A percentile compares a stretch with the other conserved stretches of the same genome.
phyloP scores from a whole-genome alignment of 2,329 filamentous ascomycete genomes.

The Monosporascus sp. region DNA sequence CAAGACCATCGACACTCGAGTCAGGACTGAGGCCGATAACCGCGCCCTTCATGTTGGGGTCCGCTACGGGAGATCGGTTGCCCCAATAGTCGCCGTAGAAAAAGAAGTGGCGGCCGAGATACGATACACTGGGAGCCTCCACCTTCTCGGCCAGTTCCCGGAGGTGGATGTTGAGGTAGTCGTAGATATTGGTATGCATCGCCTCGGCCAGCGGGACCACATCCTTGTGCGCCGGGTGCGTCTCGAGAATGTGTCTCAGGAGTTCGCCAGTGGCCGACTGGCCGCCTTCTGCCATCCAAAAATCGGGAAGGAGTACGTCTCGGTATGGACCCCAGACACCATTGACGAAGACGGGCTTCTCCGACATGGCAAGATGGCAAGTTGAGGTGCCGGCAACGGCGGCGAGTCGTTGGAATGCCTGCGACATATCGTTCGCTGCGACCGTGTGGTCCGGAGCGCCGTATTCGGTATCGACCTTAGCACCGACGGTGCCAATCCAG shows the following conservation, averaged over 20 bases:
- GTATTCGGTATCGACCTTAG: conserved; percentile 73
- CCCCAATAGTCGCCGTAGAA: conserved; percentile 98
- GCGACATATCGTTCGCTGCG: conserved; percentile 78
- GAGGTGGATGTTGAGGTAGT: conserved; percentile 87
- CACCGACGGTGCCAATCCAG: conserved; percentile 98
- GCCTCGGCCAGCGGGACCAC: conserved; percentile 73
- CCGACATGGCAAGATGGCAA: conserved; percentile 94
- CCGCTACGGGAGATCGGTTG: conserved; percentile 89
- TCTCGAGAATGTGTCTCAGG: conserved; percentile 89
- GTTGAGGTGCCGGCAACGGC: conserved; percentile 96
- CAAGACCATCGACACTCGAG: conserved; percentile 79
- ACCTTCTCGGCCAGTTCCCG: conserved; percentile 65
- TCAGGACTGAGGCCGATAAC: conserved; percentile 84
- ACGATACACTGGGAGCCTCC: conserved; percentile 71
- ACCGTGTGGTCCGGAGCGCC: conserved; percentile 62
- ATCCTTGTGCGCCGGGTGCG: conserved; percentile 83
- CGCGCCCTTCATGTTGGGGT: conserved; percentile 86
- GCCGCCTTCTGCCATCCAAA: conserved; percentile 96
- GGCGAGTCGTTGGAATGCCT: conserved; percentile 88
- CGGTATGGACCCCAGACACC: conserved; percentile 97
- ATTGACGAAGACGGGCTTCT: conserved; percentile 84
- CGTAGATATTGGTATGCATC: conserved; percentile 85
- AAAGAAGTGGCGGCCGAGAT: conserved; percentile 90
- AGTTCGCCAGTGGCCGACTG: conserved; percentile 95
- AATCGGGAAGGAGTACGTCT: conserved; percentile 84